A percentile compares a stretch with the other conserved stretches of the same genome.
Conservation (phyloP, 805 yeast genomes). For the Barnettozyma populi region DNA sequence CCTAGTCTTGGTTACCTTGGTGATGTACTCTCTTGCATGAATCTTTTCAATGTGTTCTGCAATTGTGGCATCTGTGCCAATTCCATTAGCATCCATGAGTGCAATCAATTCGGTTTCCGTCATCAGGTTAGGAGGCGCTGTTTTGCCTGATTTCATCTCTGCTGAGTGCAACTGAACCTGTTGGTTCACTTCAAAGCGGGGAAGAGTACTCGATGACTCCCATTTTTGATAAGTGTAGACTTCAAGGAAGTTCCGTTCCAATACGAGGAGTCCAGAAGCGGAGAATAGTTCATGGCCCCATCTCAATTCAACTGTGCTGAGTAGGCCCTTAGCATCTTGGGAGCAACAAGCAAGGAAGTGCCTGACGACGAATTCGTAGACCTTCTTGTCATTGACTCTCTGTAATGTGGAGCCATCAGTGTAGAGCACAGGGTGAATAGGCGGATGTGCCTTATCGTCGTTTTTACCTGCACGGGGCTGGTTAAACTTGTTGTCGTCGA, state of each 20-base stretch:
- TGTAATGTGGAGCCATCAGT: constrained; percentile 27
- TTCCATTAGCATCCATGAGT: constrained; percentile 94
- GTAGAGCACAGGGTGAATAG: constrained; percentile 81
- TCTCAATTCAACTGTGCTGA: constrained; percentile 52
- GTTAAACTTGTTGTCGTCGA: constrained; percentile 40
- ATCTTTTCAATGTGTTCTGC: constrained; percentile 95
- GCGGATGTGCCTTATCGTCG: constrained; percentile 97
- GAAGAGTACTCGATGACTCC: constrained; percentile 61
- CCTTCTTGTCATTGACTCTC: constrained; percentile 50
- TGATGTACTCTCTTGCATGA: constrained; percentile 58
- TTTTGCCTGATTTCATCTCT: constrained; percentile 64
- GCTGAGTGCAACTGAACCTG: constrained; percentile 48
- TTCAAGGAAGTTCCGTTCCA: constrained; percentile 72
- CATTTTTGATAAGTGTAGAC: constrained; percentile 76
- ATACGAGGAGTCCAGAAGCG: constrained; percentile 69
- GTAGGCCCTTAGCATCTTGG: constrained; percentile 77
- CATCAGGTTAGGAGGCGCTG: constrained; percentile 75
- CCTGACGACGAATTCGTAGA: constrained; percentile 81
- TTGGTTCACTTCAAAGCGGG: constrained; percentile 56
- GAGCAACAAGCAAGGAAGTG: constrained; percentile 91
- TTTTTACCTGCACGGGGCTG: constrained; percentile 75
- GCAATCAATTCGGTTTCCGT: constrained; percentile 91
- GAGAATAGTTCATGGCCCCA: constrained; percentile 79
- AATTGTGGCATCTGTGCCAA: constrained; percentile 98
- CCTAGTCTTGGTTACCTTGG: constrained; percentile 33